phyloP scores from a whole-genome alignment of 345 rosid genomes.

The Gynandropsis gynandra region DNA sequence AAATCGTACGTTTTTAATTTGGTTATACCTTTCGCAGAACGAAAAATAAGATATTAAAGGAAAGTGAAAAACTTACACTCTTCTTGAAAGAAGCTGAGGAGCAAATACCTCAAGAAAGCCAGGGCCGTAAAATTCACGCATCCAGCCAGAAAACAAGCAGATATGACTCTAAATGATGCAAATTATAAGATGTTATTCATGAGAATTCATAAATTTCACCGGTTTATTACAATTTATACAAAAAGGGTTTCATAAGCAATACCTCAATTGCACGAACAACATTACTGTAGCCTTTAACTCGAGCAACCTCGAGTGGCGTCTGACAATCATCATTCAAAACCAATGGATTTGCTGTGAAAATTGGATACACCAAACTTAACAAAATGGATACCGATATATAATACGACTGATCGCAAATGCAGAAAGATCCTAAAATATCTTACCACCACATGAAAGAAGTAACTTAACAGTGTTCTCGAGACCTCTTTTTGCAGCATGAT shows the following conservation, averaged over 20 bases:
- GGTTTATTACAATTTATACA: background rate
- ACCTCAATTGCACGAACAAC: constrained; percentile 93
- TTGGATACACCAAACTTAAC: constrained; percentile 6
- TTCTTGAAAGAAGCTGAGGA: constrained; percentile 80
- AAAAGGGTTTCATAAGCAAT: constrained; percentile 5
- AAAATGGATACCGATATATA: background rate
- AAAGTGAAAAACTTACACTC: constrained; percentile 46
- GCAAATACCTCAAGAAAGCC: constrained; percentile 76
- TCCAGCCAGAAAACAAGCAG: constrained; percentile 87
- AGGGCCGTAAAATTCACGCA: constrained; percentile 86
- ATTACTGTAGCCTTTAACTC: constrained; percentile 60
- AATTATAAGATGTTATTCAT: background rate
- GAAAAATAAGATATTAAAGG: background rate
- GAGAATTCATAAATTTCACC: constrained; percentile 9
- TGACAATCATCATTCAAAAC: constrained; percentile 82
- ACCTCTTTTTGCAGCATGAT: constrained; percentile 97
- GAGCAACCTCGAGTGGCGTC: constrained; percentile 85
- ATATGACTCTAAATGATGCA: constrained; percentile 48
- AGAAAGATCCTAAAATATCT: background rate
- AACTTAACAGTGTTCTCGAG: constrained; percentile 65
- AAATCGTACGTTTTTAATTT: constrained; percentile 8
- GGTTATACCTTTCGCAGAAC: background rate
- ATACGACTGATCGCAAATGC: background rate
- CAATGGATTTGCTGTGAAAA: constrained; percentile 68
- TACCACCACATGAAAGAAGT: constrained; percentile 81